phyloP scores from a whole-genome alignment of 192 early-diverging fungal species.

The Rhizophagus clarus region DNA sequence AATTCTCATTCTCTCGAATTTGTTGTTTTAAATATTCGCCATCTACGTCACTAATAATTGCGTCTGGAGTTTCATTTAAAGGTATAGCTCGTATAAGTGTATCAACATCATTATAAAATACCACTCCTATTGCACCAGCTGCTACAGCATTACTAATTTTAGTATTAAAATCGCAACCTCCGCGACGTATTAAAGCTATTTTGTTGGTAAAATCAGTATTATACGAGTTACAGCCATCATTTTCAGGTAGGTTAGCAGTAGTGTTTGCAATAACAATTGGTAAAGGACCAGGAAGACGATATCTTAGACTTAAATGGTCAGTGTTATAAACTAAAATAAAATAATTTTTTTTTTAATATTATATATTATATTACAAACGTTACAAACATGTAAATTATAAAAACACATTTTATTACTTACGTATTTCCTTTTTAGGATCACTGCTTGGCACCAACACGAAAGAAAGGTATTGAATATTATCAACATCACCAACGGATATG shows the following conservation, averaged over 20 bases:
- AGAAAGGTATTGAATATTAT: conserved; percentile 45
- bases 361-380: no score
- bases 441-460: conserved; percentile 38
- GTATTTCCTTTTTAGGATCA: conserved; percentile 5
- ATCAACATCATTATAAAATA: conserved; percentile 62
- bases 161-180: conserved; percentile 64
- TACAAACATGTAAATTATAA: neutral
- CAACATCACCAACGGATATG: conserved; percentile 60
- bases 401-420: conserved; percentile 25
- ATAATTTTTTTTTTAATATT: neutral
- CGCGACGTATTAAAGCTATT: conserved; percentile 68
- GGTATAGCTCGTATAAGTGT: conserved; percentile 23
- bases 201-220: conserved; percentile 43
- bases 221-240: conserved; percentile 59
- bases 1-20: conserved; percentile 39
- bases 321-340: conserved; percentile 13
- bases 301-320: conserved; percentile 16
- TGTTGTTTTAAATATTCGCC: conserved; percentile 52
- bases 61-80: conserved; percentile 48
- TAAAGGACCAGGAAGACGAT: conserved; percentile 32
- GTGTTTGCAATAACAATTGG: conserved; percentile 43
- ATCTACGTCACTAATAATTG: conserved; percentile 53
- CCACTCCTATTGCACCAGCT: conserved; percentile 64
- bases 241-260: conserved; percentile 38
- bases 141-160: conserved; percentile 58